These are phyloP conservation scores for Arctium minus DNA, from an alignment of 129 eudicot species.

Conservation along the genomic window DNA sequence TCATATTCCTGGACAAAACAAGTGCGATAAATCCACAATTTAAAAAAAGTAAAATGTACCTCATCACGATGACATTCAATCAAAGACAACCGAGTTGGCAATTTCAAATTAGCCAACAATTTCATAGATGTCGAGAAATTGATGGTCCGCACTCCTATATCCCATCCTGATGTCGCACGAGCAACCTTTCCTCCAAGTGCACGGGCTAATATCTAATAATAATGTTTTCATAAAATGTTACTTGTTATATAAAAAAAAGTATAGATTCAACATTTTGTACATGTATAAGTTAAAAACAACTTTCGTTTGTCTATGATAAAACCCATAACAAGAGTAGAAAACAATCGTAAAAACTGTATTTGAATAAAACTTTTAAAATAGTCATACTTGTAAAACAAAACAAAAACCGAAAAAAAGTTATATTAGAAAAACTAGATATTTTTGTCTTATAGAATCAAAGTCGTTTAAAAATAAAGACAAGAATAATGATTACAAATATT, in stretches of 20 bases:
- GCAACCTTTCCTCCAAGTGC: conserved; percentile 72
- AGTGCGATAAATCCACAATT: neutral
- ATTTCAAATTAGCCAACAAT: conserved; percentile 42
- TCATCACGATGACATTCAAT: conserved; percentile 87
- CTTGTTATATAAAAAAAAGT: neutral
- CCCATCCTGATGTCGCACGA: conserved; percentile 77
- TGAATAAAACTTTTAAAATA: too few species aligned
- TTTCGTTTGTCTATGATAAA: neutral
- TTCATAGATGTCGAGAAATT: conserved; percentile 52
- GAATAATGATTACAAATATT: too few species aligned
- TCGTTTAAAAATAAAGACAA: too few species aligned
- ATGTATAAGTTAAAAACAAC: neutral
- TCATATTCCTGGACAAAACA: neutral
- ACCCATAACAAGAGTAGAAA: too few species aligned
- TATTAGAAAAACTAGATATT: too few species aligned
- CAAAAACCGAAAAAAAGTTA: too few species aligned
- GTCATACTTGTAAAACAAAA: too few species aligned
- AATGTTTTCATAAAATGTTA: conserved; percentile 7
- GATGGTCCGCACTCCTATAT: conserved; percentile 64
- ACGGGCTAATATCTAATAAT: conserved; percentile 62
- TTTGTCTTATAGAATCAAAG: too few species aligned
- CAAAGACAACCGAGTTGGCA: conserved; percentile 56
- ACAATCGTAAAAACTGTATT: too few species aligned
- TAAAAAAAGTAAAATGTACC: conserved; percentile 33
- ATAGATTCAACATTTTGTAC: neutral